phyloP scores from a whole-genome alignment of 371 early-diverging fungal species.

The Chytridium lagenaria region DNA sequence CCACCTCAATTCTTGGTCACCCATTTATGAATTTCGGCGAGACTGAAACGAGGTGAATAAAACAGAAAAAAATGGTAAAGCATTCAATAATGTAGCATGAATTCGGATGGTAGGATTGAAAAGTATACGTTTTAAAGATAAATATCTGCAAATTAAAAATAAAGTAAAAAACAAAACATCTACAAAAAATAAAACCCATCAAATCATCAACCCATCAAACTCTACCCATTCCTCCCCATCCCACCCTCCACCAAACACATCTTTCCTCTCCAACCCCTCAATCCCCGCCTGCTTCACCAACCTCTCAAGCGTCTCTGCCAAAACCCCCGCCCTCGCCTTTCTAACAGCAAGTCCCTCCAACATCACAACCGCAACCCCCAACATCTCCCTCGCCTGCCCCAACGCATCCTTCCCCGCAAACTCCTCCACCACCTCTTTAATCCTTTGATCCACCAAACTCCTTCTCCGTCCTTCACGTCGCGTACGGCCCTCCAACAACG shows the following conservation, averaged over 20 bases:
- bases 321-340: not conserved
- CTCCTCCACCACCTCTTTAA: not conserved
- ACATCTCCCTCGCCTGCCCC: not conserved
- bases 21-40: too few relatives aligned
- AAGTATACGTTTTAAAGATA: too few relatives aligned
- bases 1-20: too few relatives aligned
- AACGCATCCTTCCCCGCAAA: not conserved
- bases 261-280: too few relatives aligned
- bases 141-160: too few relatives aligned
- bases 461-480: not conserved
- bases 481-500: slow-evolving; percentile 4
- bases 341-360: not conserved
- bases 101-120: too few relatives aligned
- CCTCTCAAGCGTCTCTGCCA: slow-evolving; percentile 2
- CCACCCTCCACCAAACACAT: not conserved
- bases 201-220: not conserved
- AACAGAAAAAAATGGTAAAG: too few relatives aligned
- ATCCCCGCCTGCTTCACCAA: not conserved
- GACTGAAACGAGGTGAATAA: too few relatives aligned
- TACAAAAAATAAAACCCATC: not conserved
- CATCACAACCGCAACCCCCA: not conserved
- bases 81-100: too few relatives aligned
- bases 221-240: not conserved
- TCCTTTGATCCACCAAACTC: not conserved
- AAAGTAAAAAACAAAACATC: too few relatives aligned